These are phyloP conservation scores for Stephanocyclus meneghinianus DNA, from an alignment of 352 stramenopile genomes.

Conservation along the genomic window DNA sequence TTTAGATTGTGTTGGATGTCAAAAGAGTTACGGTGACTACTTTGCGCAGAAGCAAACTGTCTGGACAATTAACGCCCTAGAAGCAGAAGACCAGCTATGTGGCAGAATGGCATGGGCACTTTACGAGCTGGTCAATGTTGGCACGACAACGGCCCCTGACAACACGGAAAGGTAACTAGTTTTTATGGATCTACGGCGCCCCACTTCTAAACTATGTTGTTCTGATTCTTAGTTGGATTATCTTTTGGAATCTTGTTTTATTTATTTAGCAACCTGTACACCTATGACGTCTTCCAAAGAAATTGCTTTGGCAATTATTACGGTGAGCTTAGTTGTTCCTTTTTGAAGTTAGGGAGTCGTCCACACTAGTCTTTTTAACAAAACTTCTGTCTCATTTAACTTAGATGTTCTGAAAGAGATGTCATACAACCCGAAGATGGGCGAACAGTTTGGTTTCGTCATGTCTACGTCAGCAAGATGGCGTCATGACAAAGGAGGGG, in stretches of 20 bases:
- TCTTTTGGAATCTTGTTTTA: constrained; percentile 13
- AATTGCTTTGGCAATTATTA: constrained; percentile 74
- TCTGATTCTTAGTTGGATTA: background rate
- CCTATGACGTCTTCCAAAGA: constrained; percentile 75
- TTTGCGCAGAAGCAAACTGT: constrained; percentile 48
- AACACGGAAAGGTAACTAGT: constrained; percentile 64
- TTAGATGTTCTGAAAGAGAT: constrained; percentile 65
- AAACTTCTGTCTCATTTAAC: background rate
- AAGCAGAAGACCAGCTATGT: constrained; percentile 63
- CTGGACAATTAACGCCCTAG: constrained; percentile 56
- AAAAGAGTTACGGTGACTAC: constrained; percentile 17
- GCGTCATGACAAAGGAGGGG: constrained; percentile 31
- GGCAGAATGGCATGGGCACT: constrained; percentile 71
- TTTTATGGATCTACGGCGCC: background rate
- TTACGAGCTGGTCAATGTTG: constrained; percentile 15
- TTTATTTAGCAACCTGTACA: constrained; percentile 19
- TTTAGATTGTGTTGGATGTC: constrained; percentile 53
- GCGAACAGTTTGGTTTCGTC: constrained; percentile 52
- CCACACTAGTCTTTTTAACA: background rate
- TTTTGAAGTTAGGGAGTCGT: background rate
- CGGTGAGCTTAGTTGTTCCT: background rate
- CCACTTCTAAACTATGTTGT: background rate
- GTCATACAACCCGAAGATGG: constrained; percentile 59
- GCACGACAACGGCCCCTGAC: constrained; percentile 49
- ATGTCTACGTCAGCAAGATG: constrained; percentile 37